phyloP scores from a whole-genome alignment of 2,329 filamentous ascomycete genomes.

The Neobulgaria alba region DNA sequence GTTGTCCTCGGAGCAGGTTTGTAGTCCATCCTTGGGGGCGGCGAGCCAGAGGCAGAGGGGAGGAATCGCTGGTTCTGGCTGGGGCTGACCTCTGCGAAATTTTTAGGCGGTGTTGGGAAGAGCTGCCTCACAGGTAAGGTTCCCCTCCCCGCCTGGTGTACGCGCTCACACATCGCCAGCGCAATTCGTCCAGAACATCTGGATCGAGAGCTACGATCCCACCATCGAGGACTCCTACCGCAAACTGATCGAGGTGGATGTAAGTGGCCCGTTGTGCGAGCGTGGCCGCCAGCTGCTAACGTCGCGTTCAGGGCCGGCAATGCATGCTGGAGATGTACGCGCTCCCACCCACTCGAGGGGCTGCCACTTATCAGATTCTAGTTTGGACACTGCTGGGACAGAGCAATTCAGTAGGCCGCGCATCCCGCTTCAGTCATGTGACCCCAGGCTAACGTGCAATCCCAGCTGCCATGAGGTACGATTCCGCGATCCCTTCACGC shows the following conservation, averaged over 20 bases:
- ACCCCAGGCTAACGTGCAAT: constrained; percentile 16
- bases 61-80: constrained; percentile 5
- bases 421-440: constrained; percentile 16
- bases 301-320: constrained; percentile 49
- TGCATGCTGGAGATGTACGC: constrained; percentile 63
- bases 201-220: constrained; percentile 61
- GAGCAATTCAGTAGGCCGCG: constrained; percentile 61
- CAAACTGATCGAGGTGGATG: constrained; percentile 58
- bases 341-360: constrained; percentile 3
- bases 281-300: background rate
- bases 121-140: constrained; percentile 62
- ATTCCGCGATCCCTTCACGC: too few relatives aligned
- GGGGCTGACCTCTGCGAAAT: constrained; percentile 21
- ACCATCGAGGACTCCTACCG: constrained; percentile 55
- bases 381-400: constrained; percentile 64
- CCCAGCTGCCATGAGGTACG: constrained; percentile 48
- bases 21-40: constrained; percentile 15
- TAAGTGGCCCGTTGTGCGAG: constrained; percentile 33
- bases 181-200: constrained; percentile 69
- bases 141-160: constrained; percentile 5
- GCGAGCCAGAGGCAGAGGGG: background rate
- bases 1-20: constrained; percentile 56
- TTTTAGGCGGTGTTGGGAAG: constrained; percentile 62
- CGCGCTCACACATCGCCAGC: constrained; percentile 33
- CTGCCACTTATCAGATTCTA: constrained; percentile 24